Percentiles rank a stretch among this genome's conserved stretches.
Conservation (phyloP, 192 early-diverging fungal species). For the Phlyctochytrium planicorne region DNA sequence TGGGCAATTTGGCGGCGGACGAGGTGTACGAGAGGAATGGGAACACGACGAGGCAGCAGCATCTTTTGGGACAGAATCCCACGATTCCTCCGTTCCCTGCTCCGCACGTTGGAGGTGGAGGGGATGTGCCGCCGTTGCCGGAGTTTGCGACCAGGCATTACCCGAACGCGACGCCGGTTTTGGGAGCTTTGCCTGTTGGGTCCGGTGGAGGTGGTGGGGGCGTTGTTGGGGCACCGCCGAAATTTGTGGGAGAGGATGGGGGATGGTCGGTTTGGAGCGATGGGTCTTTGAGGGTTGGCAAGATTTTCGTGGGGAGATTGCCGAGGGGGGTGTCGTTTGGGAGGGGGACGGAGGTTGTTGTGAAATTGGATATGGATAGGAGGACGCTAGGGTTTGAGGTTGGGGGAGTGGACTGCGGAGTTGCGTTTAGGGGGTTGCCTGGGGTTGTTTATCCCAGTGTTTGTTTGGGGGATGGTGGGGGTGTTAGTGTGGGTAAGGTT, state of each 20-base stretch:
- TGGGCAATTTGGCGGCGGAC: neutral
- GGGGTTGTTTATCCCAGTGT: slow-evolving; percentile 20
- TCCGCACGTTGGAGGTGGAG: neutral
- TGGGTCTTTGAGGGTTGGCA: slow-evolving; percentile 24
- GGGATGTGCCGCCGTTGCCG: slow-evolving; percentile 1
- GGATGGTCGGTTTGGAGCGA: slow-evolving; percentile 25
- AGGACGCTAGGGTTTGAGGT: slow-evolving; percentile 24
- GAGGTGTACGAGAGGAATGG: too few relatives aligned
- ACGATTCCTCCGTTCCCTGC: neutral
- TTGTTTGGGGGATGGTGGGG: slow-evolving; percentile 9
- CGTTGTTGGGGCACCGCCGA: neutral
- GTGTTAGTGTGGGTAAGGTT: slow-evolving; percentile 3
- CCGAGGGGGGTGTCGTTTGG: slow-evolving; percentile 18
- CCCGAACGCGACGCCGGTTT: neutral
- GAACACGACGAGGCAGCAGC: too few relatives aligned
- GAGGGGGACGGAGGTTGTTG: slow-evolving; percentile 13
- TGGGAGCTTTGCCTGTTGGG: neutral
- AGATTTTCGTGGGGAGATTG: slow-evolving; percentile 28
- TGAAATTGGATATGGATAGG: slow-evolving; percentile 25
- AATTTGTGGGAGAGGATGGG: slow-evolving; percentile 32
- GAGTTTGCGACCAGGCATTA: neutral
- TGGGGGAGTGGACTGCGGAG: slow-evolving; percentile 26
- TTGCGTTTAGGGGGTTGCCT: slow-evolving; percentile 26
- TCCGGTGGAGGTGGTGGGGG: neutral
- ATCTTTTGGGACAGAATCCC: neutral